Percentiles rank a stretch among this genome's conserved stretches.
phyloP scores from a whole-genome alignment of 208 protist species.

The Novymonas esmeraldas region DNA sequence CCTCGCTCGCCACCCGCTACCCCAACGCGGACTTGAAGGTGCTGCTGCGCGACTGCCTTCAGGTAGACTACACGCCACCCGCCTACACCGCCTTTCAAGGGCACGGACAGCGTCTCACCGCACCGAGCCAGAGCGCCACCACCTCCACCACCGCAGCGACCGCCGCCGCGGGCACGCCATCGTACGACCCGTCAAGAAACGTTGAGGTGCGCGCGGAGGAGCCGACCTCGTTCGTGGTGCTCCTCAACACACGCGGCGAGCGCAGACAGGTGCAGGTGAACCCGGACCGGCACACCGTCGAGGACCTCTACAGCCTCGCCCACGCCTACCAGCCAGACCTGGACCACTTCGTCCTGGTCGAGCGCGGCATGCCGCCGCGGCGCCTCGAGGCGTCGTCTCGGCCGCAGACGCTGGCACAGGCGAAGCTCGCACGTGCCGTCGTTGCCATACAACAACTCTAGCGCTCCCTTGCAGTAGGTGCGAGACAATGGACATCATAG shows the following conservation, averaged over 20 bases:
- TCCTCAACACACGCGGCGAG: conserved; percentile 68
- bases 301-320: conserved; percentile 72
- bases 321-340: conserved; percentile 44
- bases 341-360: conserved; percentile 51
- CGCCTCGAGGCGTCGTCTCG: conserved; percentile 37
- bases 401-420: conserved; percentile 54
- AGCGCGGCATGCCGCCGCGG: conserved; percentile 73
- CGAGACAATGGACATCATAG: too few species aligned
- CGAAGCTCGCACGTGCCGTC: conserved; percentile 63
- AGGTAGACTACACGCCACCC: conserved; percentile 49
- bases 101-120: conserved; percentile 53
- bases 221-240: conserved; percentile 53
- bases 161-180: neutral
- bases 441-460: conserved; percentile 58
- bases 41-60: conserved; percentile 58
- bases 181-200: conserved; percentile 19
- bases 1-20: conserved; percentile 45
- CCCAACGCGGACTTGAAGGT: conserved; percentile 67
- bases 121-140: conserved; percentile 1
- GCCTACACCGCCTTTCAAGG: conserved; percentile 65
- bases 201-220: conserved; percentile 49
- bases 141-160: conserved; percentile 9
- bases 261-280: conserved; percentile 73
- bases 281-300: conserved; percentile 71
- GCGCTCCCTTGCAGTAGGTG: too few species aligned